phyloP scores from a whole-genome alignment of 257 asterid species.

The Cinchona pubescens region DNA sequence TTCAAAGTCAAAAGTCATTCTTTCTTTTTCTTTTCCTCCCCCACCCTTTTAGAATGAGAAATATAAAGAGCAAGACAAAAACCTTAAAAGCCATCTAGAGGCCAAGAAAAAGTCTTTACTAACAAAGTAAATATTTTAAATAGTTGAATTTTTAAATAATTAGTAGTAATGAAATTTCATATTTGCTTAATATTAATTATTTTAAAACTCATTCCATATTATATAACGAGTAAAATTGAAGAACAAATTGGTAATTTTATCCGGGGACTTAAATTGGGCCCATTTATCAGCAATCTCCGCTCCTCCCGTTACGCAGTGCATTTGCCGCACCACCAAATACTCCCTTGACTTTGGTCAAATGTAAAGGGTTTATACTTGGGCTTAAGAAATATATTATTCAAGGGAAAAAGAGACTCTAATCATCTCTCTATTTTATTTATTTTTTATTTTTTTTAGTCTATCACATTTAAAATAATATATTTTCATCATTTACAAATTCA shows the following conservation, averaged over 20 bases:
- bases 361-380: neutral
- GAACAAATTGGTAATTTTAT: neutral
- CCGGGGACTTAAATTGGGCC: slow-evolving; percentile 21
- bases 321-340: slow-evolving; percentile 16
- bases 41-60: neutral
- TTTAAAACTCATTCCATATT: too few relatives aligned
- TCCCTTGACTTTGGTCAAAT: slow-evolving; percentile 12
- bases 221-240: neutral
- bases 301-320: slow-evolving; percentile 44
- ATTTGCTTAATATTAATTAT: too few relatives aligned
- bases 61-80: neutral
- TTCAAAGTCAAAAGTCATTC: neutral
- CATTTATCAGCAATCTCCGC: slow-evolving; percentile 35
- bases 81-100: neutral
- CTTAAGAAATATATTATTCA: too few relatives aligned
- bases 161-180: too few relatives aligned
- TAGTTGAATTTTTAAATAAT: too few relatives aligned
- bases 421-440: too few relatives aligned
- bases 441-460: too few relatives aligned
- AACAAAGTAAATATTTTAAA: too few relatives aligned
- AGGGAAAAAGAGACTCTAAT: too few relatives aligned
- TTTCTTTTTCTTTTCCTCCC: neutral
- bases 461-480: too few relatives aligned
- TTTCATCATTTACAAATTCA: too few relatives aligned
- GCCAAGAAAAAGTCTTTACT: neutral